Conservation (phyloP, 371 early-diverging fungal species). For the Neoconidiobolus thromboides region DNA sequence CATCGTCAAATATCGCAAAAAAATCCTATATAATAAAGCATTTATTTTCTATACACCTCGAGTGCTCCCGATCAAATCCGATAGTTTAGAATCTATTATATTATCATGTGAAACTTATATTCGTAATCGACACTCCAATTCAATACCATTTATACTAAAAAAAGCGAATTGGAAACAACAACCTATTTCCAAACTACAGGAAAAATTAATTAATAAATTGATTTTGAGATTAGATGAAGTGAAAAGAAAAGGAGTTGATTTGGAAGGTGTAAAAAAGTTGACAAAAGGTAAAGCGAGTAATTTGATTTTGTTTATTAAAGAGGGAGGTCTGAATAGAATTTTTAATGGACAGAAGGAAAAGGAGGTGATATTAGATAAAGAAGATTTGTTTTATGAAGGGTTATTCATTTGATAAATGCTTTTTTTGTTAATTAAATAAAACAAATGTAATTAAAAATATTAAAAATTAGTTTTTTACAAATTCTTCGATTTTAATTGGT, state of each 20-base stretch:
- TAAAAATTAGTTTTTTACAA: too few species aligned
- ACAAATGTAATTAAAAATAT: too few species aligned
- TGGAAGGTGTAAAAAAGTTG: background rate
- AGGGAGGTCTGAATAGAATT: background rate
- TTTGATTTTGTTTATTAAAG: background rate
- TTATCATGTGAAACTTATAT: slow-evolving; percentile 44
- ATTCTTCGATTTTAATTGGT: too few species aligned
- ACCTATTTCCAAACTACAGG: slow-evolving; percentile 29
- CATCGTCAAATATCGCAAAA: slow-evolving; percentile 2
- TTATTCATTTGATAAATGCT: too few species aligned
- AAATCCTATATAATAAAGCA: background rate
- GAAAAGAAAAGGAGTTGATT: background rate
- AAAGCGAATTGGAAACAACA: slow-evolving; percentile 27
- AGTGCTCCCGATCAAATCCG: slow-evolving; percentile 16
- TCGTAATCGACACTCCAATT: slow-evolving; percentile 8
- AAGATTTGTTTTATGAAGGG: too few species aligned
- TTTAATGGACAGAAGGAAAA: too few species aligned
- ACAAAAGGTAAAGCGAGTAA: slow-evolving; percentile 3
- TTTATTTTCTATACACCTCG: slow-evolving; percentile 8
- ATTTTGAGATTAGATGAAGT: background rate
- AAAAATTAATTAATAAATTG: slow-evolving; percentile 13
- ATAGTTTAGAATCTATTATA: slow-evolving; percentile 24
- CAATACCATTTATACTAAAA: slow-evolving; percentile 13
- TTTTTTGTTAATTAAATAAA: too few species aligned
- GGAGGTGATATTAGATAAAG: too few species aligned